A percentile compares a stretch with the other conserved stretches of the same genome.
phyloP scores from a whole-genome alignment of 2,329 filamentous ascomycete genomes.

The Aspergillus sp. region DNA sequence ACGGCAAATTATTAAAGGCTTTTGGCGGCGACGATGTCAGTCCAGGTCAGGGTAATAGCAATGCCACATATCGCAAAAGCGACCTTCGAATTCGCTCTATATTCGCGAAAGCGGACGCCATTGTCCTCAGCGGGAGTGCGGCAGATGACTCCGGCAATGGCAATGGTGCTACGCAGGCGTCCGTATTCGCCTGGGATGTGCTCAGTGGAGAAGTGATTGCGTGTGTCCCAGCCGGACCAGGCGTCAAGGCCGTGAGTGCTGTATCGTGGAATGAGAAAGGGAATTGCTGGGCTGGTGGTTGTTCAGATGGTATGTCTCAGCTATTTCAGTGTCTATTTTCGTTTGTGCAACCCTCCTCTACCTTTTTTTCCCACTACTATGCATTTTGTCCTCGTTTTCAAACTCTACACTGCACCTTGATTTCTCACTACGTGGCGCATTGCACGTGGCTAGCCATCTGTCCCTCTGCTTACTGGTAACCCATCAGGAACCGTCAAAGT shows the following conservation, averaged over 20 bases:
- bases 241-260: conserved; percentile 48
- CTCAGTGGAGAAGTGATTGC: conserved; percentile 70
- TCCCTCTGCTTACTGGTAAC: conserved; percentile 6
- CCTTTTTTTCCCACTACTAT: background rate
- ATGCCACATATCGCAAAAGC: conserved; percentile 58
- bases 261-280: conserved; percentile 49
- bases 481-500: conserved; percentile 24
- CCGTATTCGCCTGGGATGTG: conserved; percentile 73
- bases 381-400: background rate
- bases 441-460: background rate
- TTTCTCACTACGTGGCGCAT: background rate
- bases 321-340: background rate
- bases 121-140: conserved; percentile 81
- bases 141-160: conserved; percentile 33
- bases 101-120: conserved; percentile 73
- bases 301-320: conserved; percentile 42
- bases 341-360: background rate
- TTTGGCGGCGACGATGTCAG: conserved; percentile 56
- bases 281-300: conserved; percentile 44
- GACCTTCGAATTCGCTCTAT: conserved; percentile 74
- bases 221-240: conserved; percentile 52
- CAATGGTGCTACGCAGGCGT: conserved; percentile 26
- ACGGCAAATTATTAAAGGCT: conserved; percentile 71
- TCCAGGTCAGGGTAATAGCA: no score
- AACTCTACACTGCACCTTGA: background rate